phyloP scores from a whole-genome alignment of 306 rosid genomes.

The Boehmeria nivea region DNA sequence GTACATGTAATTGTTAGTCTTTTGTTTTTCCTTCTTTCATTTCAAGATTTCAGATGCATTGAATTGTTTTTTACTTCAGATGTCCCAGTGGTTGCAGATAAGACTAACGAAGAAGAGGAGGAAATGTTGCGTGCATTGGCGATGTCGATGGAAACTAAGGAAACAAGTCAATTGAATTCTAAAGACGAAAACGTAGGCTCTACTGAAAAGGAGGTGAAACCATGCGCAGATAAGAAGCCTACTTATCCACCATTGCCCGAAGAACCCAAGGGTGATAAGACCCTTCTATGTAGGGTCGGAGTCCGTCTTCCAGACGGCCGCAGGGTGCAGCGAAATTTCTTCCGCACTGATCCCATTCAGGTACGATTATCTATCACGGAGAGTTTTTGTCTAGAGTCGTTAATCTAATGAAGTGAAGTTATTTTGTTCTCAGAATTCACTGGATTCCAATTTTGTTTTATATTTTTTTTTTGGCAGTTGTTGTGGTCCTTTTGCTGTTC shows the following conservation, averaged over 20 bases:
- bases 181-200: slow-evolving; percentile 31
- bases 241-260: slow-evolving; percentile 71
- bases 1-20: too few species aligned
- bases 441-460: not conserved
- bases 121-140: slow-evolving; percentile 68
- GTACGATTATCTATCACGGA: slow-evolving; percentile 26
- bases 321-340: slow-evolving; percentile 73
- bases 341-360: slow-evolving; percentile 75
- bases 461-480: slow-evolving; percentile 43
- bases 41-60: too few species aligned
- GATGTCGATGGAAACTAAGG: slow-evolving; percentile 65
- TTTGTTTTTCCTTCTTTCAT: too few species aligned
- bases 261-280: slow-evolving; percentile 80
- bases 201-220: slow-evolving; percentile 37
- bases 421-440: not conserved
- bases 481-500: slow-evolving; percentile 83
- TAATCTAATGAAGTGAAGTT: not conserved
- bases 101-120: slow-evolving; percentile 56
- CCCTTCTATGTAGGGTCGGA: slow-evolving; percentile 75
- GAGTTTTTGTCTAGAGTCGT: too few species aligned
- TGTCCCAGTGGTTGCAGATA: slow-evolving; percentile 37
- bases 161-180: slow-evolving; percentile 25
- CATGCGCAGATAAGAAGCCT: slow-evolving; percentile 34
- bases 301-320: slow-evolving; percentile 90
- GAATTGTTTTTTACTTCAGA: too few species aligned